Base-by-base conservation (phyloP, 805 yeast genomes). In the Lipomyces chichibuensis region DNA sequence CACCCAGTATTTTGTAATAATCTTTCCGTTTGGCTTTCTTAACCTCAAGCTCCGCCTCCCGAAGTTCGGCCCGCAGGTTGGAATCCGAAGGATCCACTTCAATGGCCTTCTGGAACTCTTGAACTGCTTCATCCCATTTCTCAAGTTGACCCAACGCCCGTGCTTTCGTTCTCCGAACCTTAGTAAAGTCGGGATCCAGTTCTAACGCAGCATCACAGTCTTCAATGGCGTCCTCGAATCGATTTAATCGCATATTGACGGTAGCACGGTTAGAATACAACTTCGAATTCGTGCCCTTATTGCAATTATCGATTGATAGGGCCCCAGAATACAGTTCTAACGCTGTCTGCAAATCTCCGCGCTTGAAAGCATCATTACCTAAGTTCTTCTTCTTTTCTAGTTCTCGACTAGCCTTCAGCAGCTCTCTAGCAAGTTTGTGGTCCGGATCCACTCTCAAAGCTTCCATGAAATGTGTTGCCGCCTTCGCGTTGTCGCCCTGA, bases 221-320 rank as follows among this genome's bases (percentile, higher is more conserved):
- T 17, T 77, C 80, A 2, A 93, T 82, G 0, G 97, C 96, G 66
- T 85, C 84, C 3, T 94, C 96, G 76, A 88, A 88, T 71, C 85
- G 86, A 73, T 92, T 97, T 60, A 89, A 77, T 74, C 90, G 88
- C 73, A 91, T 83, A 72, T 91, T 88, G 0, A 90, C 96, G 66
- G 93, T 92, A 0, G 98, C 97, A 70, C 97, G 83, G 78, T 94
- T 94, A 9, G 97, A 88, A 75, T 82, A 91, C 69, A 88, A 87
- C 65, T 74, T 75, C 59, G 78, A 65, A 64, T 74, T 77, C 17
- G 72, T 72, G 39, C 88, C 83, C 1, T 90, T 85, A 61, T 88
- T 87, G 13, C 78, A 71, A 2, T 84, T 80, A 71, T 88, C 88
- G 14, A 88, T 71, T 35, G 83, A 88, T 46, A 94, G 89, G 8